Evolutionary conservation across 805 yeast genomes (phyloP), one percentile per base, ranked within the genome.

Genomic region (Dipodascopsis uninucleata): DNA sequence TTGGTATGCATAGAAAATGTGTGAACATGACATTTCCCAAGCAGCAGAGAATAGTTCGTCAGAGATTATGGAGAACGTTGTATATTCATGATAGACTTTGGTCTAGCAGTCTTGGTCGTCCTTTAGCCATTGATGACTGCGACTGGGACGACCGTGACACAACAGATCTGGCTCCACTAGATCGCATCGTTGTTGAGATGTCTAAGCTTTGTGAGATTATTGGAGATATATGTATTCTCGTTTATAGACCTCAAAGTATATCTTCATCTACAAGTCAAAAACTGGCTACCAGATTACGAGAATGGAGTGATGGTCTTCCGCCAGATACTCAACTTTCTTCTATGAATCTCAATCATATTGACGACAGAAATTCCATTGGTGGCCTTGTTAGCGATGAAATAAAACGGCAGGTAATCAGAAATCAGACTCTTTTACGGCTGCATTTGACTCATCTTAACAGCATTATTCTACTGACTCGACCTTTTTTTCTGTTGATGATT

Each of bases 1-100:
- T 71, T 23, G 77, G 76, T 0, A 44, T 73, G 33, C 57, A 56
- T 24, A 38, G 58, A n/a, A 57, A 60, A 39, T 57, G 62, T 53
- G 60, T 59, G 34, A 60, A 56, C 40, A 39, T 56, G 34, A 59
- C 61, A 2, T 49, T 55, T 22, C 52, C 51, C 6, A 56, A 46
- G 14, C 43, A 48, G 3, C 49, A 55, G 29, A 41, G 59, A n/a
- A 29, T 53, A 9, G 28, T 48, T 38, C 45, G 57, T 2, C 57
- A 50, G 28, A 33, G 55, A 8, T 31, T 55, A 14, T 55, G 58
- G 58, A 51, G 57, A 8, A 53, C 56, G n/a, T 42, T 55, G 17
- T 55, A 52, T 29, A 53, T 55, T 17, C 53, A 53, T 32, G 58
- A 55, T 26, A 41, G 57, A 20, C 41, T 48, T 28, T 47, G 53